A percentile compares a stretch with the other conserved stretches of the same genome.
Evolutionary conservation across 306 rosid genomes (phyloP).

Genomic region (Vigna angularis): DNA sequence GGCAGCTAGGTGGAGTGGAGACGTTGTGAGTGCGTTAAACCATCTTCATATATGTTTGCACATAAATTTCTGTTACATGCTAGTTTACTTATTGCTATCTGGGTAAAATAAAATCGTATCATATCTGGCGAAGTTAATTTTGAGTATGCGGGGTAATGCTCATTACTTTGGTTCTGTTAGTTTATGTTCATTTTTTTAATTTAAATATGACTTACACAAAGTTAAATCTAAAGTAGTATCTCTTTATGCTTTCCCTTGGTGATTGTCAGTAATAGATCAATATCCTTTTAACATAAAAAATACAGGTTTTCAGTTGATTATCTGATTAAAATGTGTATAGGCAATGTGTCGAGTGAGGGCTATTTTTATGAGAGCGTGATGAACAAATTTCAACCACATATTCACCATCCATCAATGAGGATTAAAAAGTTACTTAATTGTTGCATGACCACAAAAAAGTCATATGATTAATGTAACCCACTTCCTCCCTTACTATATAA

Average conservation of each 20-base stretch:
- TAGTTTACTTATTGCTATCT: conserved; percentile 29
- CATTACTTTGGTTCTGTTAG: not conserved
- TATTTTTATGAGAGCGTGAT: not conserved
- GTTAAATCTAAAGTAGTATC: conserved; percentile 18
- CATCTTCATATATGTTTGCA: conserved; percentile 37
- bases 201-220: conserved; percentile 9
- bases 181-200: not conserved
- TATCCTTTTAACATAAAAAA: conserved; percentile 3
- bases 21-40: conserved; percentile 76
- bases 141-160: not conserved
- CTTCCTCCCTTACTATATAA: no score
- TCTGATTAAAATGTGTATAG: not conserved
- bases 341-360: not conserved
- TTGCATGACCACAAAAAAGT: no score
- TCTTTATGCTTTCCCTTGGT: conserved; percentile 30
- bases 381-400: not conserved
- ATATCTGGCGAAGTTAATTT: conserved; percentile 29
- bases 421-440: not conserved
- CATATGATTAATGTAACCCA: no score
- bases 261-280: not conserved
- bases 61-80: conserved; percentile 24
- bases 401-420: not conserved
- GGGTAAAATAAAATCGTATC: conserved; percentile 25
- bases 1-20: conserved; percentile 99
- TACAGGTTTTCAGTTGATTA: conserved; percentile 9